phyloP scores from a whole-genome alignment of 345 rosid species.

The Linum usitatissimum region DNA sequence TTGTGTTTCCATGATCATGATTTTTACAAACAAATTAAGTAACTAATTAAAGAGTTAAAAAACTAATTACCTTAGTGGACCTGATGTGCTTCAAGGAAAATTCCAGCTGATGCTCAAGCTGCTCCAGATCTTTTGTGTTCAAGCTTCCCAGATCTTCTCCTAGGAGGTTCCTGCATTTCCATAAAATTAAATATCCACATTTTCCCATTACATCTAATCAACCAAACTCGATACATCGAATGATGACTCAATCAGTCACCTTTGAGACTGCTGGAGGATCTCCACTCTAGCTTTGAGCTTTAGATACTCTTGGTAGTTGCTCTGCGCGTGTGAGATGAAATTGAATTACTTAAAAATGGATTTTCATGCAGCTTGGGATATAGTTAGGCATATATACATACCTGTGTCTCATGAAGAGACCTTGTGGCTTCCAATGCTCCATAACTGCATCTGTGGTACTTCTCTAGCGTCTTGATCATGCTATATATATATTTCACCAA shows the following conservation, averaged over 20 bases:
- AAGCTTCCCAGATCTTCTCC: constrained; percentile 71
- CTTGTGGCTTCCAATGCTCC: constrained; percentile 7
- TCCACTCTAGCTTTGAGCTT: constrained; percentile 46
- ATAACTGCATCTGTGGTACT: constrained; percentile 12
- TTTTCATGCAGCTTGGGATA: not conserved
- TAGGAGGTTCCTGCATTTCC: constrained; percentile 53
- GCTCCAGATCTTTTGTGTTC: constrained; percentile 55
- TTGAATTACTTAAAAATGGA: not conserved
- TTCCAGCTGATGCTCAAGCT: constrained; percentile 66
- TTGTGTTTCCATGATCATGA: not conserved
- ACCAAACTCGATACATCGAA: not conserved
- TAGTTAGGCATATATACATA: not conserved
- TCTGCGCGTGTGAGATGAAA: constrained; percentile 22
- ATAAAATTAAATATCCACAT: not conserved
- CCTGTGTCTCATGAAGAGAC: constrained; percentile 5
- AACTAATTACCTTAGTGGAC: constrained; percentile 46
- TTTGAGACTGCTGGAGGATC: constrained; percentile 42
- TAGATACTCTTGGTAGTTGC: constrained; percentile 46
- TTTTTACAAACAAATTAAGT: no score
- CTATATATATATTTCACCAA: not conserved
- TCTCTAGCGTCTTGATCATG: constrained; percentile 10
- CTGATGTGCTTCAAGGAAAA: constrained; percentile 64
- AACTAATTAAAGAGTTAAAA: not conserved
- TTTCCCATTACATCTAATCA: not conserved
- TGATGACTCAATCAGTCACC: constrained; percentile 17